Base-by-base conservation (phyloP, 2,329 filamentous ascomycete genomes). In the Pseudogymnoascus sp. region DNA sequence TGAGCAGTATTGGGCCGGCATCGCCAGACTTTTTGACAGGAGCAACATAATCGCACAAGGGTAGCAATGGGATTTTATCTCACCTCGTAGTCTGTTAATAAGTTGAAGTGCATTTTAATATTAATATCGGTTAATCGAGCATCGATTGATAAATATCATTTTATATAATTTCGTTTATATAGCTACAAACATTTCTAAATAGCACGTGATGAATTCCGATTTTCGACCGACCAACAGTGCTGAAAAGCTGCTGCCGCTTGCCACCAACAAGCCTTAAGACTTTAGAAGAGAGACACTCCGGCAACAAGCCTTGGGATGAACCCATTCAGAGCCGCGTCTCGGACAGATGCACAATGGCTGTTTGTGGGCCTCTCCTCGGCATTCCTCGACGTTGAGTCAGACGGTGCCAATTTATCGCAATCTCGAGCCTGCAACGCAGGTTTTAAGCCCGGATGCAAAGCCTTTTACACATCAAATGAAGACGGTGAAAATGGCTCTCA, bases 361-460 rank as follows among this genome's bases (percentile, higher is more conserved):
- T 55, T 55, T 18, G 25, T 55, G 4, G 45, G 45, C n/a, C 25
- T 12, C 7, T n/a, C 45, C 5, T 55, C 45, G n/a, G 25, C 25
- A 55, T 55, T 55, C 28, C 25, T 18, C n/a, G 45, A 55, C 4
- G n/a, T 55, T 12, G 25, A 55, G 25, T 18, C n/a, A 11, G 45
- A 33, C 8, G 45, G 45, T 18, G 45, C 45, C 25, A 55, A 33
- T 33, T 18, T 55, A 31, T 55, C 25, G 25, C 45, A 55, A 33
- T 18, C 45, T 18, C 45, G 45, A 16, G 12, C 59, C n/a, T 83
- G 79, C 66, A 65, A 69, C 18, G 64, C 71, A 2, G 71, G 74
- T n/a, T 69, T 75, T n/a, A 75, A 73, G 25, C 79, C 80, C 0
- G 79, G 80, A n/a, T 88, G 85, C 76, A 87, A 83, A 67, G 80